Percentiles rank a stretch among this genome's conserved stretches.
Conservation (phyloP, 2,329 filamentous ascomycete genomes). For the Sporothrix luriei region DNA sequence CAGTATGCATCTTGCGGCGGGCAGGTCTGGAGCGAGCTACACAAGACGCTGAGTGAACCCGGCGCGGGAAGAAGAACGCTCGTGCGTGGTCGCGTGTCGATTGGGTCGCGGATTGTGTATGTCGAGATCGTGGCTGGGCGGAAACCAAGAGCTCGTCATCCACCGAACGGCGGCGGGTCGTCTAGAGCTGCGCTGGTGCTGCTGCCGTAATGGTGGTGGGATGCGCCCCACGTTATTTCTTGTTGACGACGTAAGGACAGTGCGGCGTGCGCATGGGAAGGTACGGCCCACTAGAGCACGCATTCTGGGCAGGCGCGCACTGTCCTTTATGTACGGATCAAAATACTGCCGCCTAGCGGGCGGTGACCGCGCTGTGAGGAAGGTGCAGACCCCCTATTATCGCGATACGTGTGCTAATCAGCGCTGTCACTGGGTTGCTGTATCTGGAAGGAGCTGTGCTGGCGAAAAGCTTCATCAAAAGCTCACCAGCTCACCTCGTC, state of each 20-base stretch:
- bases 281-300: not conserved
- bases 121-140: slow-evolving; percentile 14
- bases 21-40: not conserved
- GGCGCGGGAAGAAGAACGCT: not conserved
- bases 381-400: slow-evolving; percentile 26
- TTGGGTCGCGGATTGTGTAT: slow-evolving; percentile 10
- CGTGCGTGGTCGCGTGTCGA: slow-evolving; percentile 22
- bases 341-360: slow-evolving; percentile 29
- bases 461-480: slow-evolving; percentile 6
- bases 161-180: not conserved
- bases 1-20: slow-evolving; percentile 26
- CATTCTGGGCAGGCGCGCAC: not conserved
- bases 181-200: slow-evolving; percentile 16
- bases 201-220: slow-evolving; percentile 18
- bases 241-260: slow-evolving; percentile 26
- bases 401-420: slow-evolving; percentile 13
- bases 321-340: slow-evolving; percentile 17
- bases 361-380: slow-evolving; percentile 24
- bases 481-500: not conserved
- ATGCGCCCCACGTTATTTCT: slow-evolving; percentile 28
- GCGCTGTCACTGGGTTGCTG: no score
- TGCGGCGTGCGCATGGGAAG: slow-evolving; percentile 13
- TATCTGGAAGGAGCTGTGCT: not conserved
- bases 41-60: not conserved
- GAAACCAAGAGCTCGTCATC: slow-evolving; percentile 19